Conservation (phyloP, 225 moss, liverwort and hornwort genomes). For the Antitrichia curtipendula region DNA sequence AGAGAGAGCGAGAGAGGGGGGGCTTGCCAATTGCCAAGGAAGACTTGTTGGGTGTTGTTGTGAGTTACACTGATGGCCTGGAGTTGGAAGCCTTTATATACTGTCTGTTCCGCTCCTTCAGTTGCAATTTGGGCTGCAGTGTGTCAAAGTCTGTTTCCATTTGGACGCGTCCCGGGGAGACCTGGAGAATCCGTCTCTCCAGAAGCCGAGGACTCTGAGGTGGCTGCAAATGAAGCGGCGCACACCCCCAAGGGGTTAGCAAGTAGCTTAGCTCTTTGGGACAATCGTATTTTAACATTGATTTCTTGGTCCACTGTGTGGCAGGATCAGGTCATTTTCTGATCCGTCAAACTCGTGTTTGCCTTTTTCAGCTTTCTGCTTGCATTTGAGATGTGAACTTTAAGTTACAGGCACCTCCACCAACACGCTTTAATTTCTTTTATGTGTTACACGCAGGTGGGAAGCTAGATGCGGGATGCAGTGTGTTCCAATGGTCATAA, state of each 20-base stretch:
- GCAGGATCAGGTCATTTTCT: background rate
- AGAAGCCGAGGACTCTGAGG: background rate
- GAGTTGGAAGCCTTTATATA: background rate
- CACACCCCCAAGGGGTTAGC: background rate
- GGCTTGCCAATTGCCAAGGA: background rate
- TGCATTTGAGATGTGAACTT: background rate
- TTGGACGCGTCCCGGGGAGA: background rate
- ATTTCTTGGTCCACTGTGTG: background rate
- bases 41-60: background rate
- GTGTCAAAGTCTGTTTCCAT: background rate
- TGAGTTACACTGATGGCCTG: background rate
- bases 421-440: background rate
- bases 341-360: background rate
- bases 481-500: no score
- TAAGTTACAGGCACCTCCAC: no score
- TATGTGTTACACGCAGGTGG: rapidly evolving
- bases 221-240: background rate
- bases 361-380: background rate
- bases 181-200: background rate
- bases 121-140: background rate
- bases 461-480: no score
- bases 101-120: background rate
- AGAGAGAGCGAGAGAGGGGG: background rate
- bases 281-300: background rate
- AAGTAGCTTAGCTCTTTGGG: background rate